Conservation (phyloP, 768 basidiomycete species). For the Dioszegia hungarica region DNA sequence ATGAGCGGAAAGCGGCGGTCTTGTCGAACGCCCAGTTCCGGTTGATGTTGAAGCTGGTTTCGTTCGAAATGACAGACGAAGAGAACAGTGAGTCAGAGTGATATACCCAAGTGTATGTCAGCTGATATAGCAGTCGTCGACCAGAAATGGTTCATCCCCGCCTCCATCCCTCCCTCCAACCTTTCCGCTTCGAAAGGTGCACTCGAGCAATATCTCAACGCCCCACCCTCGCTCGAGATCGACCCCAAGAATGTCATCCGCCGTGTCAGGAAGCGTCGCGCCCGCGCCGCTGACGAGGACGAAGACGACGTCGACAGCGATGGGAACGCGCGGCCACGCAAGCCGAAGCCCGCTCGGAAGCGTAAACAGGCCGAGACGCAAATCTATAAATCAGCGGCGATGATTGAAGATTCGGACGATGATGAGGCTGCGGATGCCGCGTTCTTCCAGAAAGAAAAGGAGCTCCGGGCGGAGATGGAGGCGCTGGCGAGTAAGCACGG, state of each 20-base stretch:
- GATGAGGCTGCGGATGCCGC: conserved; percentile 59
- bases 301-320: conserved; percentile 13
- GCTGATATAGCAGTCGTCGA: conserved; percentile 10
- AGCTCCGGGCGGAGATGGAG: conserved; percentile 30
- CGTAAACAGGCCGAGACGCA: conserved; percentile 61
- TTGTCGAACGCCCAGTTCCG: conserved; percentile 74
- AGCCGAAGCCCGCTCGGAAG: conserved; percentile 40
- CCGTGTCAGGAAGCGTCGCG: conserved; percentile 56
- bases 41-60: conserved; percentile 73
- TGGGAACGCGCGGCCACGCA: conserved; percentile 14
- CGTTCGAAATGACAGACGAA: conserved; percentile 57
- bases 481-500: conserved; percentile 26
- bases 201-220: conserved; percentile 75
- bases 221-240: conserved; percentile 72
- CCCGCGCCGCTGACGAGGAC: conserved; percentile 40
- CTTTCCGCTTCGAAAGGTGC: conserved; percentile 66
- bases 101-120: background rate
- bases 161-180: conserved; percentile 61
- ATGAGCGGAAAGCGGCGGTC: conserved; percentile 71
- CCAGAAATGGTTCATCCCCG: conserved; percentile 73
- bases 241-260: conserved; percentile 62
- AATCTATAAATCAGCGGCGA: conserved; percentile 79
- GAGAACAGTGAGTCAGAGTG: conserved; percentile 58
- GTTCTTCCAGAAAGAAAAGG: conserved; percentile 71
- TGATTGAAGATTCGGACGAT: conserved; percentile 87